phyloP scores from a whole-genome alignment of 2,329 filamentous ascomycete genomes.

The Bipolaris gigantea region DNA sequence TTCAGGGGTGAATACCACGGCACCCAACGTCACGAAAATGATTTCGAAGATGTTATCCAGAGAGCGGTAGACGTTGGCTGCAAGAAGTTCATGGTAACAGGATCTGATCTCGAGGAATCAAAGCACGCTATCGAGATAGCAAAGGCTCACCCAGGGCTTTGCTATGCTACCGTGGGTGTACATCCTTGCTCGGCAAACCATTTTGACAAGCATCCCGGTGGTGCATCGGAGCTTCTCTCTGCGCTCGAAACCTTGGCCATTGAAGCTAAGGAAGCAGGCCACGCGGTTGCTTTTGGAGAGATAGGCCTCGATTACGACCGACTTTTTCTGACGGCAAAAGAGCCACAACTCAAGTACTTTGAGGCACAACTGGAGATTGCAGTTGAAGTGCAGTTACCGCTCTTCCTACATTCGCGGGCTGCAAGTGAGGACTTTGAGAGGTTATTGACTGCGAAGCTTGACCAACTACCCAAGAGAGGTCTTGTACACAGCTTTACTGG shows the following conservation, averaged over 20 bases:
- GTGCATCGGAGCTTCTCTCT: conserved; percentile 57
- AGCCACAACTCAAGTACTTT: conserved; percentile 83
- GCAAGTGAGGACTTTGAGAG: conserved; percentile 76
- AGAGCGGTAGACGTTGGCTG: conserved; percentile 79
- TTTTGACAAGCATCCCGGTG: conserved; percentile 67
- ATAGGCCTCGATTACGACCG: conserved; percentile 97
- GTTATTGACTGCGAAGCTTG: conserved; percentile 65
- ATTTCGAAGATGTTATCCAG: conserved; percentile 75
- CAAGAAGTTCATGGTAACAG: conserved; percentile 88
- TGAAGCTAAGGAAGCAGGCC: conserved; percentile 58
- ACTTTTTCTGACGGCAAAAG: conserved; percentile 76
- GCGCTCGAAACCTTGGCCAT: conserved; percentile 67
- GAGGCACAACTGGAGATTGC: conserved; percentile 79
- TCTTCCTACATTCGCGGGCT: conserved; percentile 91
- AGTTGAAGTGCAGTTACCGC: conserved; percentile 73
- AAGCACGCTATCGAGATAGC: conserved; percentile 73
- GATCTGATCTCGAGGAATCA: conserved; percentile 81
- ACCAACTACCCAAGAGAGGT: conserved; percentile 70
- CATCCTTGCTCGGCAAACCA: conserved; percentile 86
- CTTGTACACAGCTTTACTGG: conserved; percentile 97
- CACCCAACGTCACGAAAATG: conserved; percentile 72
- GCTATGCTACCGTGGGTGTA: conserved; percentile 90
- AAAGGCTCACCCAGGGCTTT: conserved; percentile 71
- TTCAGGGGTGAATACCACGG: conserved; percentile 85
- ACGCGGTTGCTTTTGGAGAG: conserved; percentile 84